phyloP scores from a whole-genome alignment of 371 early-diverging fungal genomes.

The Choanephora cucurbitarum region DNA sequence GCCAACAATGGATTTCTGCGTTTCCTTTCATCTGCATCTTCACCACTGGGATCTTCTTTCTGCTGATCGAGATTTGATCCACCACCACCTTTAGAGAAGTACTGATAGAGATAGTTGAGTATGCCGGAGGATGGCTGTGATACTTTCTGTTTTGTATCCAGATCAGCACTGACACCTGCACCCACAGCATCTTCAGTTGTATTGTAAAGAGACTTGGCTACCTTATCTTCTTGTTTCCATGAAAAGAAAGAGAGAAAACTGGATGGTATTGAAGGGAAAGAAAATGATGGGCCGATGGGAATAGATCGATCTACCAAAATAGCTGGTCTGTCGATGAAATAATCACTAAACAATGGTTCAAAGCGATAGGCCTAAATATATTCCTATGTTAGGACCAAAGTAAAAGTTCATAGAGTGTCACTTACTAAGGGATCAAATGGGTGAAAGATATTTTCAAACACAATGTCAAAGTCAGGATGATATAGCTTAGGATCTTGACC shows the following conservation, averaged over 20 bases:
- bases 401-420: too few relatives aligned
- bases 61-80: background rate
- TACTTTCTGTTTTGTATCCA: constrained; percentile 1
- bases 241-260: constrained; percentile 42
- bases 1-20: background rate
- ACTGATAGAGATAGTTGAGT: constrained; percentile 31
- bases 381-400: too few relatives aligned
- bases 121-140: constrained; percentile 10
- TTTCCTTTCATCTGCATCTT: background rate
- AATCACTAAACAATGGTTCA: constrained; percentile 49
- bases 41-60: background rate
- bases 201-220: constrained; percentile 16
- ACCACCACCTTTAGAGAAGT: constrained; percentile 27
- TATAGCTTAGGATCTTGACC: constrained; percentile 55
- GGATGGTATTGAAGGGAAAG: constrained; percentile 46
- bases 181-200: constrained; percentile 16
- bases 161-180: constrained; percentile 10
- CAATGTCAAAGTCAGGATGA: constrained; percentile 50
- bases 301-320: constrained; percentile 45
- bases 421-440: constrained; percentile 64
- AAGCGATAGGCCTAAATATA: constrained; percentile 53
- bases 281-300: constrained; percentile 45
- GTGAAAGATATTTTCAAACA: constrained; percentile 67
- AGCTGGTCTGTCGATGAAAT: constrained; percentile 52
- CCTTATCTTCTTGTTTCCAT: constrained; percentile 29